Evolutionary conservation across 2,329 filamentous ascomycete species (phyloP).

Genomic region (Epichloe uncinata): DNA sequence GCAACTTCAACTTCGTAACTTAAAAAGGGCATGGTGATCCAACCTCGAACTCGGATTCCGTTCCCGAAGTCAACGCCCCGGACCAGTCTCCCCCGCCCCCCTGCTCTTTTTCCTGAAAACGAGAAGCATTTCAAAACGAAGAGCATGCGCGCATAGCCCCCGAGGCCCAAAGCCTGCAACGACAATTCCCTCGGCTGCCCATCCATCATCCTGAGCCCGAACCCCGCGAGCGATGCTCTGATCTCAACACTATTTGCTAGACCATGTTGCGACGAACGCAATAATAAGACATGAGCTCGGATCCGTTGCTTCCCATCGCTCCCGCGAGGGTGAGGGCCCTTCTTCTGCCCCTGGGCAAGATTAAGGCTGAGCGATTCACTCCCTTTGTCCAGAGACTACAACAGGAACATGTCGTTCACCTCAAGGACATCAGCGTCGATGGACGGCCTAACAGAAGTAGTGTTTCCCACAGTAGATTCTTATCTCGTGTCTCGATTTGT

Average conservation of each 20-base stretch:
- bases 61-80: neutral
- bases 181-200: neutral
- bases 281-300: conserved; percentile 63
- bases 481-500: neutral
- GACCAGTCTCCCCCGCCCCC: too few species aligned
- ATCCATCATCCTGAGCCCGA: neutral
- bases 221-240: neutral
- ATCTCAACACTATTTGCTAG: conserved; percentile 5
- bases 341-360: conserved; percentile 73
- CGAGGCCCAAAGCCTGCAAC: neutral
- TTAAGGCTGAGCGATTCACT: conserved; percentile 68
- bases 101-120: too few species aligned
- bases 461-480: neutral
- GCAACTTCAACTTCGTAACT: neutral
- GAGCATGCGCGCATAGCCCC: neutral
- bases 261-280: conserved; percentile 21
- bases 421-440: conserved; percentile 80
- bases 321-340: conserved; percentile 83
- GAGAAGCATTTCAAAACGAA: neutral
- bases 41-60: neutral
- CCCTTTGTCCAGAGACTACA: conserved; percentile 67
- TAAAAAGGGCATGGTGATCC: too few species aligned
- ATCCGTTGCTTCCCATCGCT: conserved; percentile 80
- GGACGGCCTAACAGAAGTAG: conserved; percentile 73
- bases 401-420: conserved; percentile 65